Percentiles rank a stretch among this genome's conserved stretches.
These are phyloP conservation scores for Coniferiporia sulphurascens DNA, from an alignment of 1,284 basidiomycete genomes.

Conservation along the genomic window DNA sequence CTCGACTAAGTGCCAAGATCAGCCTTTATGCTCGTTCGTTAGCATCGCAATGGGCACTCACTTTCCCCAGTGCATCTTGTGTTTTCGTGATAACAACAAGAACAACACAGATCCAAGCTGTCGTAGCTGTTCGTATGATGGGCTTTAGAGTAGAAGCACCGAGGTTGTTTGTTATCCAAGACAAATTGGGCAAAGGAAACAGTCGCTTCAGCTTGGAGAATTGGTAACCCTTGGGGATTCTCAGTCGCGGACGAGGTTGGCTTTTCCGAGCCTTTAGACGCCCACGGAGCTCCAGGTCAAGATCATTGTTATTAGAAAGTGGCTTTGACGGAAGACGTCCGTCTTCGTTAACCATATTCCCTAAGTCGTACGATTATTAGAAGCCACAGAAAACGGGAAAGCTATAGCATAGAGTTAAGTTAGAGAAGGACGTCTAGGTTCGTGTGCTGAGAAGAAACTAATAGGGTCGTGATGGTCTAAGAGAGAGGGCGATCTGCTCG, in stretches of 20 bases:
- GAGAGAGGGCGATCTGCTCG: no score
- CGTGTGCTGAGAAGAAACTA: no score
- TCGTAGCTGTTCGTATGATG: constrained; percentile 26
- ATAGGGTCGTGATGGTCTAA: no score
- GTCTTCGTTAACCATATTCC: no score
- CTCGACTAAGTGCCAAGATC: constrained; percentile 4
- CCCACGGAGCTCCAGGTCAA: neutral
- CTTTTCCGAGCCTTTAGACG: neutral
- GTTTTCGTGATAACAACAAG: constrained; percentile 25
- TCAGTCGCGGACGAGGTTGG: neutral
- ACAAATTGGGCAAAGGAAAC: constrained; percentile 1
- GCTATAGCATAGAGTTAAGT: no score
- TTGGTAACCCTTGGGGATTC: neutral
- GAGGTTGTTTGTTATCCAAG: constrained; percentile 5
- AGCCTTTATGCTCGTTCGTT: neutral
- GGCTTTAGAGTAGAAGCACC: constrained; percentile 23
- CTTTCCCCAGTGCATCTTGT: constrained; percentile 24
- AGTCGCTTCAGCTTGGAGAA: constrained; percentile 1
- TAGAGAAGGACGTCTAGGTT: no score
- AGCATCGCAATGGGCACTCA: neutral
- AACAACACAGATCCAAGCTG: constrained; percentile 29
- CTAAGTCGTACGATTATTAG: no score
- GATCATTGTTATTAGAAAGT: neutral
- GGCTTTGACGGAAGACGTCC: neutral
- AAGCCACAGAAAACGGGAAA: no score